Evolutionary conservation across 768 basidiomycete genomes (phyloP).

Genomic region (Ephemerocybe angulata): DNA sequence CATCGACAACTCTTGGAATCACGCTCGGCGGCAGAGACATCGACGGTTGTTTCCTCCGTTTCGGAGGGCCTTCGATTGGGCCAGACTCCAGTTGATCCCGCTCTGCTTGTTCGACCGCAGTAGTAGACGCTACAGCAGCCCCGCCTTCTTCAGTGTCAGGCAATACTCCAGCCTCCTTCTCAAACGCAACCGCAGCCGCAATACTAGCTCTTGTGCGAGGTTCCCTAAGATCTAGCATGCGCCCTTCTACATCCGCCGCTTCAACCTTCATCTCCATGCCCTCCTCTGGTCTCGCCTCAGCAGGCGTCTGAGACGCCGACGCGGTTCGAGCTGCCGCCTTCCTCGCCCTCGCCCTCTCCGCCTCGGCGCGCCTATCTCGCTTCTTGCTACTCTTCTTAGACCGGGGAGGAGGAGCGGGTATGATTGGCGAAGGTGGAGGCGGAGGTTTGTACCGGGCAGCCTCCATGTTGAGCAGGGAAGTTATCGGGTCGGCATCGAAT

Average conservation of each 20-base stretch:
- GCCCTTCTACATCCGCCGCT: conserved; percentile 8
- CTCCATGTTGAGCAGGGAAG: conserved; percentile 67
- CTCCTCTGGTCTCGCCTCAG: neutral
- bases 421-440: conserved; percentile 44
- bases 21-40: conserved; percentile 21
- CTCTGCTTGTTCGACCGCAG: neutral
- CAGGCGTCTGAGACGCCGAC: neutral
- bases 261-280: conserved; percentile 1
- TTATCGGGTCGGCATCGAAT: conserved; percentile 55
- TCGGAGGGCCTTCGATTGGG: conserved; percentile 4
- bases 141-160: neutral
- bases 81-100: neutral
- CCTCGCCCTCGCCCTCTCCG: conserved; percentile 28
- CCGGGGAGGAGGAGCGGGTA: conserved; percentile 32
- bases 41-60: conserved; percentile 26
- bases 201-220: conserved; percentile 47
- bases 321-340: conserved; percentile 22
- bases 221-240: conserved; percentile 17
- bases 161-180: conserved; percentile 22
- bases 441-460: conserved; percentile 59
- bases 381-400: conserved; percentile 38
- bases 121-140: neutral
- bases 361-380: conserved; percentile 39
- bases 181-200: conserved; percentile 42
- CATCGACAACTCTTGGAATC: conserved; percentile 58